A percentile compares a stretch with the other conserved stretches of the same genome.
Conservation (phyloP, 306 rosid genomes). For the Vigna hirtella region DNA sequence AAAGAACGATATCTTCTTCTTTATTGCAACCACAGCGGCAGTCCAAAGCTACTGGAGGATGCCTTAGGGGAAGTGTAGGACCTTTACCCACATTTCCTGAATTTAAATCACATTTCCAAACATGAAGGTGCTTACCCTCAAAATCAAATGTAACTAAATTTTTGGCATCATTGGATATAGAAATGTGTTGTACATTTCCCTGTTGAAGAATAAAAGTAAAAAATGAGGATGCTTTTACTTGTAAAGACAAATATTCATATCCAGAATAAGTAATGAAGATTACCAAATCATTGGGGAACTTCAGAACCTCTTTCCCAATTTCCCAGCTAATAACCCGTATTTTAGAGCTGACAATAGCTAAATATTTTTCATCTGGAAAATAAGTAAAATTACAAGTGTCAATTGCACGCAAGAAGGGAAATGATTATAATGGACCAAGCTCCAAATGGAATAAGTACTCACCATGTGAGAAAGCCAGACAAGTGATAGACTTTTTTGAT, state of each 20-base stretch:
- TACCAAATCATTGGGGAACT: slow-evolving; percentile 56
- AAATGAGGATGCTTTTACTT: slow-evolving; percentile 28
- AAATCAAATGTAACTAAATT: slow-evolving; percentile 55
- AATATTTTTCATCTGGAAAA: slow-evolving; percentile 57
- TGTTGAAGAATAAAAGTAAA: slow-evolving; percentile 43
- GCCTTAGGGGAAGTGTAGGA: slow-evolving; percentile 58
- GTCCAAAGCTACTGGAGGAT: slow-evolving; percentile 54
- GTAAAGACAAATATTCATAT: slow-evolving; percentile 35
- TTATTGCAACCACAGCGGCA: slow-evolving; percentile 50
- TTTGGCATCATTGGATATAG: slow-evolving; percentile 57
- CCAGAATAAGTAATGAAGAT: slow-evolving; percentile 27
- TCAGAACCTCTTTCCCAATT: slow-evolving; percentile 51
- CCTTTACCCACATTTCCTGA: slow-evolving; percentile 51
- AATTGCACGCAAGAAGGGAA: slow-evolving; percentile 18
- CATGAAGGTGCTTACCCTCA: slow-evolving; percentile 58
- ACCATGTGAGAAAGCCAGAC: slow-evolving; percentile 63
- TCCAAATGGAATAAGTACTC: slow-evolving; percentile 39
- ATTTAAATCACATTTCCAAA: slow-evolving; percentile 62
- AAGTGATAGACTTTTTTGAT: slow-evolving; percentile 56
- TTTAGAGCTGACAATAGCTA: slow-evolving; percentile 55
- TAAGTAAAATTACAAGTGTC: slow-evolving; percentile 37
- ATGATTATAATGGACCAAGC: slow-evolving; percentile 33
- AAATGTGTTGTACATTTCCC: slow-evolving; percentile 49
- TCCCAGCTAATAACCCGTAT: slow-evolving; percentile 58
- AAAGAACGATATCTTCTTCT: slow-evolving; percentile 51